These are phyloP conservation scores for Mesotaenium endlicherianum DNA, from an alignment of 139 green algal genomes.

Conservation along the genomic window DNA sequence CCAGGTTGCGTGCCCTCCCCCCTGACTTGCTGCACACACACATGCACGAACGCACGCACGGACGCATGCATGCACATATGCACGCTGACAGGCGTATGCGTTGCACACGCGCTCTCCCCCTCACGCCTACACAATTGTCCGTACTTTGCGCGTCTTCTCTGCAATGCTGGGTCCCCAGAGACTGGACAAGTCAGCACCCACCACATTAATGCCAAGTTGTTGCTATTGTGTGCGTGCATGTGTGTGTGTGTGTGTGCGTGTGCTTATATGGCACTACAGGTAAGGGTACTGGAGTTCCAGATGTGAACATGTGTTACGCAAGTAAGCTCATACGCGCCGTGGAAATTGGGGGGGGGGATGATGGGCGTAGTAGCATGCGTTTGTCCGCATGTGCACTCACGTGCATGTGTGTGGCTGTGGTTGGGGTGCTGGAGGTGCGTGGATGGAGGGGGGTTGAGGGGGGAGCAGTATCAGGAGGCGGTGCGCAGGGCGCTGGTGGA, in stretches of 20 bases:
- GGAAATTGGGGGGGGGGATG: no score
- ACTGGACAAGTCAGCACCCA: no score
- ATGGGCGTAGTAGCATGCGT: no score
- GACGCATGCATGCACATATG: not conserved
- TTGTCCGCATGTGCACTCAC: not conserved
- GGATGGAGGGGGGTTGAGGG: not conserved
- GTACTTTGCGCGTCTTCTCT: no score
- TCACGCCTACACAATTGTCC: no score
- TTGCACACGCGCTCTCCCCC: no score
- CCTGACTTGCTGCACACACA: not conserved
- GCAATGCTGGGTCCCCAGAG: no score
- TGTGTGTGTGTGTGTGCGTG: not conserved
- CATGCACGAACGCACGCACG: not conserved
- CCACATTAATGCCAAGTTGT: not conserved
- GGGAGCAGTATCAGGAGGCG: constrained; percentile 59
- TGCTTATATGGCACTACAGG: no score
- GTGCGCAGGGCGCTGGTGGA: constrained; percentile 71
- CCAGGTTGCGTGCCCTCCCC: constrained; percentile 16
- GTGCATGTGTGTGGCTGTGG: not conserved
- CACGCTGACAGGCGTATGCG: not conserved
- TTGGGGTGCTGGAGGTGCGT: not conserved
- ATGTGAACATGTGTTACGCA: no score
- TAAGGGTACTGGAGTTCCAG: no score
- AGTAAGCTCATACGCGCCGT: no score
- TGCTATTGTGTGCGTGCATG: not conserved